These are phyloP conservation scores for Diplodia intermedia DNA, from an alignment of 2,329 filamentous ascomycete species.

Conservation along the genomic window DNA sequence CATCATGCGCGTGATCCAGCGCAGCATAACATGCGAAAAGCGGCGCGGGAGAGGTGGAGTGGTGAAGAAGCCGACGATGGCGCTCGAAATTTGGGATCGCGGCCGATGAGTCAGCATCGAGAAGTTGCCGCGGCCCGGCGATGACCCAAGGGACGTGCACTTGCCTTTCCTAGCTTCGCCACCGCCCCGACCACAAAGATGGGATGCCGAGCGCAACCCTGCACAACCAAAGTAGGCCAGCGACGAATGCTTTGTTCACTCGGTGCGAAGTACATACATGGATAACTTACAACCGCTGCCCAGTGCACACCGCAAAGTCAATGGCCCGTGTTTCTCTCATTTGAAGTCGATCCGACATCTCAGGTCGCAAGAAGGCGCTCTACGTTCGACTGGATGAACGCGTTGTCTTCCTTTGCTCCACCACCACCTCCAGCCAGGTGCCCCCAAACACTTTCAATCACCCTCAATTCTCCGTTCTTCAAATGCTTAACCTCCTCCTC, in stretches of 20 bases:
- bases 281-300: no score
- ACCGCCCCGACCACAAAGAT: no score
- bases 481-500: slow-evolving; percentile 47
- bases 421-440: slow-evolving; percentile 51
- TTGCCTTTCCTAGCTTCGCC: no score
- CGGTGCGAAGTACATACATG: no score
- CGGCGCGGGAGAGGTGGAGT: neutral
- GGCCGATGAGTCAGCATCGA: slow-evolving; percentile 22
- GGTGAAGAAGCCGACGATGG: slow-evolving; percentile 1
- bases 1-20: slow-evolving; percentile 31
- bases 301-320: no score
- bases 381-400: slow-evolving; percentile 1
- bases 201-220: no score
- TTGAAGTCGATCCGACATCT: no score
- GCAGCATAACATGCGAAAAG: slow-evolving; percentile 24
- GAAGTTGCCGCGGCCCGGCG: no score
- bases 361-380: neutral
- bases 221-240: no score
- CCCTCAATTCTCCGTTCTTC: slow-evolving; percentile 41
- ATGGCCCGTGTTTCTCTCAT: no score
- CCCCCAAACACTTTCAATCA: slow-evolving; percentile 51
- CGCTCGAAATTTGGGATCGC: slow-evolving; percentile 11
- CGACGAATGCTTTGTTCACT: no score
- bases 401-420: slow-evolving; percentile 42
- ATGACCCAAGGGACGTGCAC: no score